A percentile compares a stretch with the other conserved stretches of the same genome.
These are phyloP conservation scores for Fonsecaea nubica DNA, from an alignment of 2,329 filamentous ascomycete species.

Conservation along the genomic window DNA sequence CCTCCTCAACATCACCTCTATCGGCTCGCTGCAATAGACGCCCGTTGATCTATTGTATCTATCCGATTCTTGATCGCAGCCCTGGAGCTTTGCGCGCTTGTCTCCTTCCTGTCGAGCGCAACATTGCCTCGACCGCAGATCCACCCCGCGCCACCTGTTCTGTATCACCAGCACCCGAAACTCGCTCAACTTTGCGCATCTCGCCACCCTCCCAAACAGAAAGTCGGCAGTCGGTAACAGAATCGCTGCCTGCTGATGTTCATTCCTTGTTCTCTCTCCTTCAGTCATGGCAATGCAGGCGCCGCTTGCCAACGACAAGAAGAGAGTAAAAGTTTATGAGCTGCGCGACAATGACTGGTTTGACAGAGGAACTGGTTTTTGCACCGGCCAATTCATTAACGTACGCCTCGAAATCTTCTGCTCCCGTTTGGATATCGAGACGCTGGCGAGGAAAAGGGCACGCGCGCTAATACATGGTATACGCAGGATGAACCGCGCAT, in stretches of 20 bases:
- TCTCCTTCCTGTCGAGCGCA: slow-evolving; percentile 20
- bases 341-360: slow-evolving; percentile 99
- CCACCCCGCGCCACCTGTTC: slow-evolving; percentile 35
- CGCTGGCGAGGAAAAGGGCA: background rate
- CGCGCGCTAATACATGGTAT: slow-evolving; percentile 22
- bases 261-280: slow-evolving; percentile 31
- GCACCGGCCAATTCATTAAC: slow-evolving; percentile 75
- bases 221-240: slow-evolving; percentile 24
- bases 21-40: slow-evolving; percentile 2
- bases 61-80: slow-evolving; percentile 11
- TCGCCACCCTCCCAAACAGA: slow-evolving; percentile 17
- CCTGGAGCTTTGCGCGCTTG: slow-evolving; percentile 24
- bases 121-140: slow-evolving; percentile 16
- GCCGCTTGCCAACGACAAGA: slow-evolving; percentile 57
- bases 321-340: slow-evolving; percentile 96
- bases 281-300: slow-evolving; percentile 54
- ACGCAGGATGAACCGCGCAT: slow-evolving; percentile 80
- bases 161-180: slow-evolving; percentile 27
- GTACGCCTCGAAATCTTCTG: slow-evolving; percentile 59
- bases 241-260: slow-evolving; percentile 34
- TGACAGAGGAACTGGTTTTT: slow-evolving; percentile 95
- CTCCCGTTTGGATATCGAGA: background rate
- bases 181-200: slow-evolving; percentile 22
- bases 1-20: slow-evolving; percentile 19
- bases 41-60: background rate